Evolutionary conservation across 73 alveolate genomes (phyloP), one percentile per base, ranked within the genome.

Genomic region (Stentor coeruleus): DNA sequence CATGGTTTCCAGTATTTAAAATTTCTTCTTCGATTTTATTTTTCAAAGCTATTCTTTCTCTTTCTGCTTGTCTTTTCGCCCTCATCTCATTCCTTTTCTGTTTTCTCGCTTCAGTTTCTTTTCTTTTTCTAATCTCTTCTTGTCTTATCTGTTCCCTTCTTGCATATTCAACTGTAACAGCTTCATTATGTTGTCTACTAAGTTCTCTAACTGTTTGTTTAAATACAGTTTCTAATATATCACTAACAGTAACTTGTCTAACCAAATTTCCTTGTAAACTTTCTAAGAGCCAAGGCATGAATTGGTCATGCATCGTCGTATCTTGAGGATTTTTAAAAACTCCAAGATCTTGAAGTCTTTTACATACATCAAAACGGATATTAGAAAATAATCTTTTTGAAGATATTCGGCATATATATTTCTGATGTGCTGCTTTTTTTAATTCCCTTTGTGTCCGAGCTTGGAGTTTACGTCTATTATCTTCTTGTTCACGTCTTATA

Each of bases 401-500:
- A 38, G 86, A 60, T 35, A 80, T 84, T 60, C 95, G 83, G 20
- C 91, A 82, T 40, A 87, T 80, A 85, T 76, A 92, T 83, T 92
- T 92, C 72, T 92, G 88, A 76, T 92, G 97, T 28, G 90, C 91
- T 4, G 85, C 86, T 59, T 77, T 82, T 15, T 86, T 90, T 86
- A 85, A 77, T 35, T 89, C 86, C 26, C 86, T 83, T 26, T 91
- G 75, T n/a, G 88, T 81, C 55, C 76, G 85, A 49, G 86, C 74
- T 76, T 92, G 93, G 38, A 75, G 84, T 83, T 92, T 89, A 82
- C 97, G 90, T 74, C 97, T 76, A 30, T 81, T 87, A 82, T 87
- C 92, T 86, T 95, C 99, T 90, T 91, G 92, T 75, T 91, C 92
- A 82, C 87, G 87, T 82, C 99, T 87, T 41, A 85, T 84, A 73